These are phyloP conservation scores for Talaromyces proteolyticus DNA, from an alignment of 495 filamentous ascomycete species.

Conservation along the genomic window DNA sequence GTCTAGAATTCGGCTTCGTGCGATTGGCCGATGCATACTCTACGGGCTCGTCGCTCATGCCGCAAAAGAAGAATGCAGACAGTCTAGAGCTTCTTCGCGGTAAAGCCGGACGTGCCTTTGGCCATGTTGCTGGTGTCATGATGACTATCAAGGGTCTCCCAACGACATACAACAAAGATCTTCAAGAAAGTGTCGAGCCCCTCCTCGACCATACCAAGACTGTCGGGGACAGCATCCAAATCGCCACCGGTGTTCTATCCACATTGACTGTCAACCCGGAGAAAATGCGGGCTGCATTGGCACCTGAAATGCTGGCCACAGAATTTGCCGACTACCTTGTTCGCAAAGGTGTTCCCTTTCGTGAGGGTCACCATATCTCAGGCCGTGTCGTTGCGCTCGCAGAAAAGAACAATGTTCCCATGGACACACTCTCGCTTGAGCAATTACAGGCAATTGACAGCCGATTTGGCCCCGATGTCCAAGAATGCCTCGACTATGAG, in stretches of 20 bases:
- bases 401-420: slow-evolving; percentile 63
- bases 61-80: slow-evolving; percentile 75
- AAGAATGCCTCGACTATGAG: slow-evolving; percentile 76
- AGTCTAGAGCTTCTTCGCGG: slow-evolving; percentile 82
- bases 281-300: slow-evolving; percentile 73
- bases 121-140: slow-evolving; percentile 86
- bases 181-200: slow-evolving; percentile 86
- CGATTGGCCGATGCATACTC: slow-evolving; percentile 79
- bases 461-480: slow-evolving; percentile 72
- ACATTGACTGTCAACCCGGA: slow-evolving; percentile 62
- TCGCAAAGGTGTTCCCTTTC: slow-evolving; percentile 72
- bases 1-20: slow-evolving; percentile 77
- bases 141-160: slow-evolving; percentile 83
- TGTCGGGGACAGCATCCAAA: slow-evolving; percentile 76
- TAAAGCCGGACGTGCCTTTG: slow-evolving; percentile 79
- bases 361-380: slow-evolving; percentile 85
- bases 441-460: slow-evolving; percentile 68
- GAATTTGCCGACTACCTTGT: slow-evolving; percentile 92
- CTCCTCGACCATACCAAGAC: slow-evolving; percentile 88
- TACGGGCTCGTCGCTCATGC: slow-evolving; percentile 83
- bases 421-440: slow-evolving; percentile 68
- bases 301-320: slow-evolving; percentile 70
- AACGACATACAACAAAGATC: slow-evolving; percentile 90
- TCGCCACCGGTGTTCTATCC: slow-evolving; percentile 71
- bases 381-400: slow-evolving; percentile 71